A percentile compares a stretch with the other conserved stretches of the same genome.
phyloP scores from a whole-genome alignment of 495 filamentous ascomycete species.

The Hypoxylon lienhwacheense region DNA sequence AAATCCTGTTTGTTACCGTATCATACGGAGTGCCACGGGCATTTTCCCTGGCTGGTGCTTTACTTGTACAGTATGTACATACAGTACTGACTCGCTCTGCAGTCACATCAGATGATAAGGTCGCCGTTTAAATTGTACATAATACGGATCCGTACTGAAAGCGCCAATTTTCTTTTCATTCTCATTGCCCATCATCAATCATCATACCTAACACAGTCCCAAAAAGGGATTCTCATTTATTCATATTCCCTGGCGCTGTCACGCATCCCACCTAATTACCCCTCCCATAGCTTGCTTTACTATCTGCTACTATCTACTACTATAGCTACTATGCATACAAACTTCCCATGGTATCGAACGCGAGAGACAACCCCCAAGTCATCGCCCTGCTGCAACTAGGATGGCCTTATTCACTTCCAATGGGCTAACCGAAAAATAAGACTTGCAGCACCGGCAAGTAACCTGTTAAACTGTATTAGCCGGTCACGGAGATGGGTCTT shows the following conservation, averaged over 20 bases:
- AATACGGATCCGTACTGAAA: not conserved
- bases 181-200: constrained; percentile 20
- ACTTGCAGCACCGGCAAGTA: constrained; percentile 15
- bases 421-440: constrained; percentile 26
- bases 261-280: not conserved
- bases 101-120: constrained; percentile 29
- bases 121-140: constrained; percentile 10
- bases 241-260: constrained; percentile 9
- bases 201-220: too few species aligned
- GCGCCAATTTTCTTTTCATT: constrained; percentile 16
- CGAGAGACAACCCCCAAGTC: constrained; percentile 21
- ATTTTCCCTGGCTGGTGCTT: not conserved
- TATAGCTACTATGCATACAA: too few species aligned
- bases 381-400: constrained; percentile 32
- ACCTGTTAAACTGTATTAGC: constrained; percentile 23
- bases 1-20: too few species aligned
- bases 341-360: constrained; percentile 14
- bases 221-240: too few species aligned
- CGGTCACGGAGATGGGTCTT: constrained; percentile 21
- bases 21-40: too few species aligned
- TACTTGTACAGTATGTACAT: not conserved
- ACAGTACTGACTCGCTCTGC: constrained; percentile 20
- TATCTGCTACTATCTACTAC: too few species aligned
- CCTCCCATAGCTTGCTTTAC: constrained; percentile 5
- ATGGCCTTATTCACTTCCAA: constrained; percentile 21